A percentile compares a stretch with the other conserved stretches of the same genome.
These are phyloP conservation scores for Yamadazyma oceani DNA, from an alignment of 1,139 yeast genomes.

Conservation along the genomic window DNA sequence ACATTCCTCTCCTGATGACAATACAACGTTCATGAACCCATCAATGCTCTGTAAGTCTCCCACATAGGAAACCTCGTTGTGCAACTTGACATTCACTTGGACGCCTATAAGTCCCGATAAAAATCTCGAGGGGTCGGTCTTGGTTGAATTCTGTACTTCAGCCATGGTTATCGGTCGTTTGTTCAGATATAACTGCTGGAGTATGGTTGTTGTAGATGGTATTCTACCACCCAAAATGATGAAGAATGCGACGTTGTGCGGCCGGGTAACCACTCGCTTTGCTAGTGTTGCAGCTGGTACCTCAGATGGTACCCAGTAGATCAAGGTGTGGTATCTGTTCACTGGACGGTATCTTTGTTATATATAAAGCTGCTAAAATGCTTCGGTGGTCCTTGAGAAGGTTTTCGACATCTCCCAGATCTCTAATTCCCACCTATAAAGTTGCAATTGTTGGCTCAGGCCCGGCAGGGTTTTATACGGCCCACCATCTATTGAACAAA, in stretches of 20 bases:
- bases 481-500: conserved; percentile 66
- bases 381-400: neutral
- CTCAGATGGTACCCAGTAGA: too few relatives aligned
- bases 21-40: conserved; percentile 94
- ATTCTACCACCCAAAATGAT: too few relatives aligned
- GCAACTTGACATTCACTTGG: conserved; percentile 77
- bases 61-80: conserved; percentile 80
- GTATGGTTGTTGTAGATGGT: neutral
- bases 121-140: conserved; percentile 71
- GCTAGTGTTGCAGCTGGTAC: too few relatives aligned
- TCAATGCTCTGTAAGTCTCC: conserved; percentile 86
- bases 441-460: conserved; percentile 91
- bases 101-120: conserved; percentile 77
- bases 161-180: conserved; percentile 3
- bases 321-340: too few relatives aligned
- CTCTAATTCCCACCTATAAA: conserved; percentile 18
- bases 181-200: neutral
- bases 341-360: too few relatives aligned
- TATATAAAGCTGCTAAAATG: too few relatives aligned
- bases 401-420: neutral
- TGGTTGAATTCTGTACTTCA: conserved; percentile 11
- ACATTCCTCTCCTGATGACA: conserved; percentile 72
- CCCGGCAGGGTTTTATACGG: conserved; percentile 94
- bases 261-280: too few relatives aligned
- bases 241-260: neutral